Evolutionary conservation across 108 stramenopile genomes (phyloP).

Genomic region (Cyclotella sp.): DNA sequence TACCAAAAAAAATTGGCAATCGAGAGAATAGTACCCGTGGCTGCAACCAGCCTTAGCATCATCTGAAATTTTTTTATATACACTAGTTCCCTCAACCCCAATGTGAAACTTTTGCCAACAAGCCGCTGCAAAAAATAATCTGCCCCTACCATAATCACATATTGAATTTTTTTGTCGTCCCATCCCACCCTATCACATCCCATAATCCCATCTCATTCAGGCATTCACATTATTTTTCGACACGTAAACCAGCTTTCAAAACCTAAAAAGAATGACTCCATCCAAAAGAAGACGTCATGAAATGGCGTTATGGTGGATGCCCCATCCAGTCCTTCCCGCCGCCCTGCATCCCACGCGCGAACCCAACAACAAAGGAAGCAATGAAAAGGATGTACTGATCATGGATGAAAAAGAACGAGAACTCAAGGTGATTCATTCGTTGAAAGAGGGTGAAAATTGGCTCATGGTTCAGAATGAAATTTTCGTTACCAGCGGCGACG

Average conservation of each 20-base stretch:
- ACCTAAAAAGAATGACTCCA: background rate
- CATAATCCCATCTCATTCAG: too few relatives aligned
- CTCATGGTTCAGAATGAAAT: background rate
- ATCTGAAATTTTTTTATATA: too few relatives aligned
- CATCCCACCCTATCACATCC: too few relatives aligned
- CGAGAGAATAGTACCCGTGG: too few relatives aligned
- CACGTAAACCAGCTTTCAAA: background rate
- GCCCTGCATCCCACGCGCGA: background rate
- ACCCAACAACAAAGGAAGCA: background rate
- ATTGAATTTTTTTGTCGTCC: too few relatives aligned
- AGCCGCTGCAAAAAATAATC: too few relatives aligned
- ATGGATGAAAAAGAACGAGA: background rate
- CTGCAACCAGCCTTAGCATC: too few relatives aligned
- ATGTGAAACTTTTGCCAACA: too few relatives aligned
- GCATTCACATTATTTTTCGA: too few relatives aligned
- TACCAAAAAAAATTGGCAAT: too few relatives aligned
- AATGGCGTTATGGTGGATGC: constrained; percentile 1
- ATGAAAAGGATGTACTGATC: background rate
- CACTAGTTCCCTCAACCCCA: too few relatives aligned
- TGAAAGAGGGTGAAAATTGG: constrained; percentile 33
- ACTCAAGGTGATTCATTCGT: background rate
- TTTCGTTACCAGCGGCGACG: background rate
- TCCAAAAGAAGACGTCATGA: background rate
- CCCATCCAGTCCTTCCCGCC: background rate
- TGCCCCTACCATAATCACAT: too few relatives aligned